phyloP scores from a whole-genome alignment of 345 rosid species.

The Clarkia xantiana region DNA sequence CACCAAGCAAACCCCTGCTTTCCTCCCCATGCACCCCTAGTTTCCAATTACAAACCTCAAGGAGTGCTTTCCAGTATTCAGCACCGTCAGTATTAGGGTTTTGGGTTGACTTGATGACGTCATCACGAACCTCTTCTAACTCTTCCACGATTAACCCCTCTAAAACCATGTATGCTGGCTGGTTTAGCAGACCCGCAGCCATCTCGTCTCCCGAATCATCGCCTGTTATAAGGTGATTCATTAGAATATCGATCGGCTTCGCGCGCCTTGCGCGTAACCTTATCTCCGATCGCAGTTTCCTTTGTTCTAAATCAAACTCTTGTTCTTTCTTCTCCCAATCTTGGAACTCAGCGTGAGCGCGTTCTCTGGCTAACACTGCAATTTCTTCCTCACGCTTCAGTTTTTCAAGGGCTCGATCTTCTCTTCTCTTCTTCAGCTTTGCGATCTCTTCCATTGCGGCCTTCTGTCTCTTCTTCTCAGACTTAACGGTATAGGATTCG shows the following conservation, averaged over 20 bases:
- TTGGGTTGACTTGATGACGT: conserved; percentile 84
- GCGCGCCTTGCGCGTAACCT: conserved; percentile 72
- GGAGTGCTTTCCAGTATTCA: conserved; percentile 95
- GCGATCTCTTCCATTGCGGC: conserved; percentile 98
- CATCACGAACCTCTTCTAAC: conserved; percentile 88
- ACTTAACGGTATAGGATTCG: conserved; percentile 55
- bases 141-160: conserved; percentile 86
- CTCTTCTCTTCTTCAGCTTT: conserved; percentile 90
- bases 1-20: conserved; percentile 82
- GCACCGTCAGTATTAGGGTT: conserved; percentile 62
- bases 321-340: conserved; percentile 99
- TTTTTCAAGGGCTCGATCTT: conserved; percentile 83
- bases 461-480: conserved; percentile 64
- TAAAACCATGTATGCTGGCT: conserved; percentile 86
- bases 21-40: conserved; percentile 90
- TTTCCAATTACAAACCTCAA: conserved; percentile 87
- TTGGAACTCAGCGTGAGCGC: conserved; percentile 90
- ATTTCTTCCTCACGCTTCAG: conserved; percentile 91
- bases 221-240: conserved; percentile 73
- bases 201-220: conserved; percentile 66
- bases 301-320: conserved; percentile 95
- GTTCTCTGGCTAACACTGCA: conserved; percentile 88
- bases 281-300: conserved; percentile 81
- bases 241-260: conserved; percentile 80
- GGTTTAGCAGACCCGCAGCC: conserved; percentile 63